A percentile compares a stretch with the other conserved stretches of the same genome.
Evolutionary conservation across 2,329 filamentous ascomycete genomes (phyloP).

Genomic region (Aspergillus unguis): DNA sequence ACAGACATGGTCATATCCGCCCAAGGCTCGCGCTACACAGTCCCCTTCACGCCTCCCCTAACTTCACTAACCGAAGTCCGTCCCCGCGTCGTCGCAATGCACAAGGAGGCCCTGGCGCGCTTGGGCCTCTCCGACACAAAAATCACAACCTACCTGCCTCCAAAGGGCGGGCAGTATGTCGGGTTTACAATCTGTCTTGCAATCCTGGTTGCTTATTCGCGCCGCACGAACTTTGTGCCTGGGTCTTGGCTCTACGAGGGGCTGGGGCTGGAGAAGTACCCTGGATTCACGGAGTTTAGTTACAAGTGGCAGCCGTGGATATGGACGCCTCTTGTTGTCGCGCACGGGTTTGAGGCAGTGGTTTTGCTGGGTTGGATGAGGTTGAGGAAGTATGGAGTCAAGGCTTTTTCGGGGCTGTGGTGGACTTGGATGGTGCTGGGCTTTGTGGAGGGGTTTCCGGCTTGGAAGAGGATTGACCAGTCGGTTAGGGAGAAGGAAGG

Average conservation of each 20-base stretch:
- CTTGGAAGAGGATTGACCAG: constrained; percentile 46
- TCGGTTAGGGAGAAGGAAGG: constrained; percentile 41
- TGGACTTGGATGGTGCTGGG: constrained; percentile 53
- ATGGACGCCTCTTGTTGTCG: constrained; percentile 56
- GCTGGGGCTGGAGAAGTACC: constrained; percentile 51
- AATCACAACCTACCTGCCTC: constrained; percentile 52
- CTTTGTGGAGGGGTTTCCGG: constrained; percentile 53
- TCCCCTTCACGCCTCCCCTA: constrained; percentile 70
- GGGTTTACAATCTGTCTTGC: constrained; percentile 55
- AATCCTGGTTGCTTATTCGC: constrained; percentile 53
- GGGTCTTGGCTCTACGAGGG: constrained; percentile 50
- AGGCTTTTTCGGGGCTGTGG: constrained; percentile 48
- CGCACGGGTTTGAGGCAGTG: constrained; percentile 65
- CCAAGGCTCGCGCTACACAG: constrained; percentile 44
- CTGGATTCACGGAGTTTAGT: constrained; percentile 58
- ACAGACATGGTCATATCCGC: constrained; percentile 60
- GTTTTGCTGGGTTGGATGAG: constrained; percentile 44
- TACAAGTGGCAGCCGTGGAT: constrained; percentile 59
- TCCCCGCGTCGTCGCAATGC: constrained; percentile 69
- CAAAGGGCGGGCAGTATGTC: constrained; percentile 50
- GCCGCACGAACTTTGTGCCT: constrained; percentile 52
- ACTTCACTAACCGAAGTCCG: constrained; percentile 65
- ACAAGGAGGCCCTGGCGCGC: constrained; percentile 54
- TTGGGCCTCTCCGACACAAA: constrained; percentile 60
- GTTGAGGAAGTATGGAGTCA: constrained; percentile 53